Percentiles rank a stretch among this genome's conserved stretches.
These are phyloP conservation scores for Cladobotryum protrusum DNA, from an alignment of 2,329 filamentous ascomycete genomes.

Conservation along the genomic window DNA sequence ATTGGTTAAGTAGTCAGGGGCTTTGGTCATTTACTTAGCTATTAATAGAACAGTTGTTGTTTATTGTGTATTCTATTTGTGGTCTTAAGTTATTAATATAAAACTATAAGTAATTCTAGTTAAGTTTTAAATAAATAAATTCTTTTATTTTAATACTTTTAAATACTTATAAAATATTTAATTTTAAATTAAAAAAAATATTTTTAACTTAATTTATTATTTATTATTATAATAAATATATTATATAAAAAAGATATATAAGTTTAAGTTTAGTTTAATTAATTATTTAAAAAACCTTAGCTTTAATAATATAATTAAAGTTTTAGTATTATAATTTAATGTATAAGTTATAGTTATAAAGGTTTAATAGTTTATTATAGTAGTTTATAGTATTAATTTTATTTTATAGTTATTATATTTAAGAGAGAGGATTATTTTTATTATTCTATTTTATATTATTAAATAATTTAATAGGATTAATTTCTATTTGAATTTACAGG, in stretches of 20 bases:
- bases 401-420: not conserved
- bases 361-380: no score
- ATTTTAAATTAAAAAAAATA: not conserved
- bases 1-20: no score
- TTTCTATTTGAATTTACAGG: not conserved
- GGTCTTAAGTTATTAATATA: no score
- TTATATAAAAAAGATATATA: not conserved
- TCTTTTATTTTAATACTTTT: not conserved
- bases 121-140: no score
- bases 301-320: no score
- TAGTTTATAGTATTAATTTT: no score
- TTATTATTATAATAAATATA: not conserved
- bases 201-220: not conserved
- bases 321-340: no score
- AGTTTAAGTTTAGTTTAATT: not conserved
- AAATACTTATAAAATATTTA: not conserved
- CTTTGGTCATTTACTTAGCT: no score
- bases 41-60: no score
- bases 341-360: no score
- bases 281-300: constrained; percentile 6
- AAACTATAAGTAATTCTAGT: no score
- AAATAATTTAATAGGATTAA: not conserved
- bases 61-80: no score
- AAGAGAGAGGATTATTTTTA: not conserved
- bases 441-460: not conserved